Base-by-base conservation (phyloP, 257 asterid species). In the Plantago elongata region DNA sequence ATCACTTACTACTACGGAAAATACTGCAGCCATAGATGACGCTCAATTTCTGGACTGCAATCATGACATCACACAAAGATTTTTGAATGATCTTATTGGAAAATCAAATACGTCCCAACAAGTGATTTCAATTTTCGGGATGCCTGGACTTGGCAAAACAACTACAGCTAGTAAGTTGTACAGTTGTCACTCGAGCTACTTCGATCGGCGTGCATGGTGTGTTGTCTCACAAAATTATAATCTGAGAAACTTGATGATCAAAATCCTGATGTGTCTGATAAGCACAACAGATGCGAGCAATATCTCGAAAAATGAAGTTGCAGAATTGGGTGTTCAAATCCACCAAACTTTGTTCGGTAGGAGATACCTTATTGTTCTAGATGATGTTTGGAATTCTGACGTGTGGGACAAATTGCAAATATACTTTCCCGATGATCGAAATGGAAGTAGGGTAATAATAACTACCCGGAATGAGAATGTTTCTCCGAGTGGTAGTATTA, bases 301-400 rank as follows among this genome's bases (percentile, higher is more conserved):
- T 7, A 54, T 54, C 58, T 17, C 18, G 58, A 22, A 29, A 4
- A 14, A 9, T 8, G n/a, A 9, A 17, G 62, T 30, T n/a, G 62
- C 7, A 14, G 29, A 37, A 15, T 37, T 57, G 46, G 47, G 10
- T 13, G 22, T 2, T 10, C 13, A 57, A 7, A 37, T 57, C 27
- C 29, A 57, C 18, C 37, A 57, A 57, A 13, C 42, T 5, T 46
- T 61, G 45, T 34, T 10, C 5, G 13, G 48, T 7, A 22, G 60
- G 44, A 55, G 60, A 14, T 55, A 55, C 45, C 60, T 55, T 34
- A 55, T 55, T 55, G 16, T 55, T 15, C 14, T 55, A 38, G 60
- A 55, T 29, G 60, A 55, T 55, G 14, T 55, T 22, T 55, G 60
- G 60, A 4, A 12, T 13, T 22, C 29, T 11, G 15, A 55, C 13